phyloP scores from a whole-genome alignment of 164 flowering plant genomes.

The Vitis vinifera region DNA sequence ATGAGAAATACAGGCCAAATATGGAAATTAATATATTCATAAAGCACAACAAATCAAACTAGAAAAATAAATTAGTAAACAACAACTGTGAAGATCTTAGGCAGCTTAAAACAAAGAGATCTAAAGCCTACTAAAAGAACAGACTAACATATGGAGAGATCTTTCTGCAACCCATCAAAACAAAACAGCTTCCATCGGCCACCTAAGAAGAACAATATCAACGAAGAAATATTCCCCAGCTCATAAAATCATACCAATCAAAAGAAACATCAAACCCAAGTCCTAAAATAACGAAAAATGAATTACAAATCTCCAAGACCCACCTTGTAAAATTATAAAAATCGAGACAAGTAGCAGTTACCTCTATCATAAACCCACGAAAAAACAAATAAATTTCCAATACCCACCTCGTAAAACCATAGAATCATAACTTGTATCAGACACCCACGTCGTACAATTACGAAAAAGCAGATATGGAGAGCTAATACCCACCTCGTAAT shows the following conservation, averaged over 20 bases:
- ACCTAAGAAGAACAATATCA: background rate
- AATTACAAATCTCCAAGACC: background rate
- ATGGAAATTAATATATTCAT: too few species aligned
- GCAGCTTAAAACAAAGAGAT: background rate
- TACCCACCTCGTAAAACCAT: slow-evolving; percentile 11
- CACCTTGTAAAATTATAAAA: slow-evolving; percentile 7
- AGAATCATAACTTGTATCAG: background rate
- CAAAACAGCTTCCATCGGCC: background rate
- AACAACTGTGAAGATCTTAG: background rate
- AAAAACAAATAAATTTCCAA: slow-evolving; percentile 1
- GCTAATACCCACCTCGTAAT: slow-evolving; percentile 1
- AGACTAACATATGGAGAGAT: background rate
- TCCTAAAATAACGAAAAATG: background rate
- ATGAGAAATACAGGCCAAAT: too few species aligned
- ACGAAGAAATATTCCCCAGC: background rate
- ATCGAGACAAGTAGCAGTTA: background rate
- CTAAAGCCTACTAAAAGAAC: background rate
- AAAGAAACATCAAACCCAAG: background rate
- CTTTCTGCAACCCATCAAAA: background rate
- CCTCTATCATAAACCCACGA: background rate
- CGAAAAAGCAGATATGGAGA: background rate
- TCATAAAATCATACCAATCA: background rate
- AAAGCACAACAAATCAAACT: too few species aligned
- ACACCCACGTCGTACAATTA: background rate
- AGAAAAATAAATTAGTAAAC: background rate